Base-by-base conservation (phyloP, 202 grass and related monocot genomes). In the Elaeis oleifera region DNA sequence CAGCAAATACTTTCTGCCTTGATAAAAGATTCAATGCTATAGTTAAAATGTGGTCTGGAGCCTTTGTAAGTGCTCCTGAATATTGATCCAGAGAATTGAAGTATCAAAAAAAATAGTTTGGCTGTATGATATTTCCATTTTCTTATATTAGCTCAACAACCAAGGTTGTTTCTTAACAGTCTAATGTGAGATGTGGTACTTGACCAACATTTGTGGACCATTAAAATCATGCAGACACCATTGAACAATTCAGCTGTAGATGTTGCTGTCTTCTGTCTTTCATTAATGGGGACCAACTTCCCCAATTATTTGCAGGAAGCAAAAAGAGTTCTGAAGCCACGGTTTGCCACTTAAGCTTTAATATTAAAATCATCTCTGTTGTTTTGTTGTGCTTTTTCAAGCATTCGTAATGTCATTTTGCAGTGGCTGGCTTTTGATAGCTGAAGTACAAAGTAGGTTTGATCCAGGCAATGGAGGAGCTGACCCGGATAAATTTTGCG, bases 381-480 rank as follows among this genome's bases (percentile, higher is more conserved):
- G 18, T 64, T 54, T 16, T 55, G 50, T 11, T 31, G 23, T 5
- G 48, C 66, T 64, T 21, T 27, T 73, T 60, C 5, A 54, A 52
- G 8, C 51, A 54, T 61, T 75, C 39, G 36, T 61, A 24, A 53
- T 72, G 61, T 79, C 1, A 66, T 75, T 56, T 49, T 86, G 61
- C 79, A 99, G 94, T 82, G 94, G 88, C 61, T 92, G 85, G 88
- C 85, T 92, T 81, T 54, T 92, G 79, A 89, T 99, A 70, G 94
- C 94, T 60, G 94, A 99, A 92, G 88, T 99, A 22, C 74, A 71
- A 64, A 92, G 94, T 83, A 99, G 88, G 69, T 67, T 99, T 81
- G 85, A 99, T 68, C 80, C 94, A 51, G 86, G 89, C 60, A 99
- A 79, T n/a, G 88, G 85, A 54, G 94, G 88, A 59, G 94, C 94